A percentile compares a stretch with the other conserved stretches of the same genome.
Conservation (phyloP, 257 asterid genomes). For the Nicotiana otophora region DNA sequence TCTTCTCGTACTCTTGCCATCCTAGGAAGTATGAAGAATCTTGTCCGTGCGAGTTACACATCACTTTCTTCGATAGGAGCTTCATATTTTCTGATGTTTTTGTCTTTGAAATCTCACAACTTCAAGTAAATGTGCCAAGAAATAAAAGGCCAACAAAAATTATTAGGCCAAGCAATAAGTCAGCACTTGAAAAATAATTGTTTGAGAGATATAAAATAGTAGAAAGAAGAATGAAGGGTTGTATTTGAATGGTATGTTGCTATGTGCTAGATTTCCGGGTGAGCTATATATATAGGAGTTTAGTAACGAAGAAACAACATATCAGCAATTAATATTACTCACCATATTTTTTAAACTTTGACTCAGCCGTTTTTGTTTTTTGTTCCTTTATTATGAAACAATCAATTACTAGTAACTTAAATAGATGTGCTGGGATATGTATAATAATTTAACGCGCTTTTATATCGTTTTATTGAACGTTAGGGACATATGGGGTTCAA, state of each 20-base stretch:
- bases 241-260: conserved; percentile 3
- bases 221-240: background rate
- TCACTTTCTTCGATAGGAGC: conserved; percentile 29
- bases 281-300: conserved; percentile 12
- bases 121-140: background rate
- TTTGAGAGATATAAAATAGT: background rate
- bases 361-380: background rate
- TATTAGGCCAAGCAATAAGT: no score
- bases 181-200: background rate
- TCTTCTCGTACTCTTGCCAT: conserved; percentile 43
- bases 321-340: background rate
- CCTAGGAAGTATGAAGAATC: conserved; percentile 41
- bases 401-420: background rate
- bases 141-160: background rate
- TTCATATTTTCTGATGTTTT: conserved; percentile 5
- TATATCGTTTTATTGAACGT: background rate
- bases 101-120: background rate
- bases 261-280: conserved; percentile 7
- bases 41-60: conserved; percentile 37
- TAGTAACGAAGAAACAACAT: background rate
- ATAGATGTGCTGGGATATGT: background rate
- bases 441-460: conserved; percentile 15
- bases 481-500: background rate
- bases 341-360: background rate
- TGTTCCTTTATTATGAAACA: no score